These are phyloP conservation scores for Trichoderma asperelloides DNA, from an alignment of 495 filamentous ascomycete species.

Conservation along the genomic window DNA sequence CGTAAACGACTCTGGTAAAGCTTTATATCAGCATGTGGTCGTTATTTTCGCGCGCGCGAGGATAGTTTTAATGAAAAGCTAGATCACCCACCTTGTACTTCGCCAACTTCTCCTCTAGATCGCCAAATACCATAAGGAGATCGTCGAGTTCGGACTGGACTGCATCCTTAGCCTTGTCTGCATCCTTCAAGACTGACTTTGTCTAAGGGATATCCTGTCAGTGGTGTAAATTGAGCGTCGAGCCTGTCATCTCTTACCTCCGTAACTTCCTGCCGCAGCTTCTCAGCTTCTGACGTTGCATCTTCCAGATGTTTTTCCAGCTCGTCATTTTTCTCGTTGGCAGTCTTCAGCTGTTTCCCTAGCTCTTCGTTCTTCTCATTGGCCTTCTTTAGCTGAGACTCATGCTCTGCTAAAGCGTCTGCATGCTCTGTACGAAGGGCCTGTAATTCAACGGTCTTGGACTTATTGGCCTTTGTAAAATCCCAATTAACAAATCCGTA, in stretches of 20 bases:
- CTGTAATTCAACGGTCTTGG: conserved; percentile 48
- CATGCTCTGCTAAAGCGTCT: neutral
- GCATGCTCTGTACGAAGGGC: conserved; percentile 30
- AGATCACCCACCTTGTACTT: conserved; percentile 60
- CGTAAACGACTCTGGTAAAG: conserved; percentile 55
- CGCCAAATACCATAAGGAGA: conserved; percentile 77
- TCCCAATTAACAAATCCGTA: conserved; percentile 8
- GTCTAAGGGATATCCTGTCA: conserved; percentile 17
- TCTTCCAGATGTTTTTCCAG: conserved; percentile 14
- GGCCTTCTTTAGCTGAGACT: neutral
- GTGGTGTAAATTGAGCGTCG: neutral
- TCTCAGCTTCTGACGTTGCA: conserved; percentile 10
- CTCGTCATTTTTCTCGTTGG: conserved; percentile 16
- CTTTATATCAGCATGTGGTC: conserved; percentile 22
- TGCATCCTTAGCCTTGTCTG: conserved; percentile 55
- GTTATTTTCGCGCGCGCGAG: neutral
- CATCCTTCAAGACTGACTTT: conserved; percentile 35
- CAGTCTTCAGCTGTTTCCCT: conserved; percentile 9
- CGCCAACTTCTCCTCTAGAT: conserved; percentile 74
- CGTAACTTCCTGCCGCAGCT: conserved; percentile 11
- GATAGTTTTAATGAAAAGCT: neutral
- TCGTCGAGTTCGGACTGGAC: conserved; percentile 71
- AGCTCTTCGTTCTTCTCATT: conserved; percentile 13
- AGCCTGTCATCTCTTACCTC: conserved; percentile 16
- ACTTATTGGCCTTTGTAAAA: conserved; percentile 37